These are phyloP conservation scores for Entomortierella lignicola DNA, from an alignment of 192 early-diverging fungal genomes.

Conservation along the genomic window DNA sequence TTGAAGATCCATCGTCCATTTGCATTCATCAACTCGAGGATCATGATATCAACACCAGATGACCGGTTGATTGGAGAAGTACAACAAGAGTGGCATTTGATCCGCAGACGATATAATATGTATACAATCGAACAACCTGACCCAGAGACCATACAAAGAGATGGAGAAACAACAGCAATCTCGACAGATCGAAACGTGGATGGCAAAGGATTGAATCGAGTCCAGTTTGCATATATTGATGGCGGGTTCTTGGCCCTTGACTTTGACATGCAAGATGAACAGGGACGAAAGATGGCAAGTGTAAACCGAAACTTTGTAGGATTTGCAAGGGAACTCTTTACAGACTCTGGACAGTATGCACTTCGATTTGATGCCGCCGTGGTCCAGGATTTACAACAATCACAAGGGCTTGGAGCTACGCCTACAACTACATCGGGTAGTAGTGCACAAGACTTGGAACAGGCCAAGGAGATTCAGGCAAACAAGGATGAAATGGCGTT, in stretches of 20 bases:
- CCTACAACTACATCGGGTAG: too few relatives aligned
- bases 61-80: constrained; percentile 82
- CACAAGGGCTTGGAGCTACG: constrained; percentile 36
- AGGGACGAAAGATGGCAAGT: constrained; percentile 62
- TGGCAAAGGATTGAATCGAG: constrained; percentile 28
- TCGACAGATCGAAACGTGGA: constrained; percentile 11
- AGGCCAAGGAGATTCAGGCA: constrained; percentile 29
- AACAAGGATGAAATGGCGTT: constrained; percentile 33
- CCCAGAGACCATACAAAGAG: constrained; percentile 1
- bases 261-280: constrained; percentile 74
- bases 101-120: constrained; percentile 85
- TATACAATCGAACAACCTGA: constrained; percentile 72
- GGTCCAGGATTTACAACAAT: constrained; percentile 40
- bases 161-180: constrained; percentile 23
- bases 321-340: constrained; percentile 86
- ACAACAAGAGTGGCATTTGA: constrained; percentile 87
- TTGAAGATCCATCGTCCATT: constrained; percentile 78
- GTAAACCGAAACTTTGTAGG: constrained; percentile 87
- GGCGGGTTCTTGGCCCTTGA: constrained; percentile 82
- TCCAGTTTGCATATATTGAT: constrained; percentile 79
- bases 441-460: constrained; percentile 10
- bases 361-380: constrained; percentile 77
- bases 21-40: constrained; percentile 81
- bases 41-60: constrained; percentile 72
- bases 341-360: constrained; percentile 87